These are phyloP conservation scores for Trichoderma sp. DNA, from an alignment of 2,329 filamentous ascomycete species.

Conservation along the genomic window DNA sequence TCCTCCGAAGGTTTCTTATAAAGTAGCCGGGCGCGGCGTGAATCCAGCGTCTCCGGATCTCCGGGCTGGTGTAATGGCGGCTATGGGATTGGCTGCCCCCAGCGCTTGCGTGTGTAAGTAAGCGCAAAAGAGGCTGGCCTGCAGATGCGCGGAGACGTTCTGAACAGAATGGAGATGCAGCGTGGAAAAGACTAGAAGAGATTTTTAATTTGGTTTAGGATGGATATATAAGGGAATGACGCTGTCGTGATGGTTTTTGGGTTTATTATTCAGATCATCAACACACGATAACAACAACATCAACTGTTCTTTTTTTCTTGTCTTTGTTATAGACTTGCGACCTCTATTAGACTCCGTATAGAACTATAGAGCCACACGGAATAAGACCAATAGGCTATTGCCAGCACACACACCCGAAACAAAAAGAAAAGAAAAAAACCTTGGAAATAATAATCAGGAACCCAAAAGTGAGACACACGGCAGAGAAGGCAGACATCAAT, in stretches of 20 bases:
- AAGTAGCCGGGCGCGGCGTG: background rate
- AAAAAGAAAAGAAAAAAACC: background rate
- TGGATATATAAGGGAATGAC: background rate
- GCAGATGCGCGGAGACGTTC: slow-evolving; percentile 9
- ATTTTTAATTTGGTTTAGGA: background rate
- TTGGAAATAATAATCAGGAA: background rate
- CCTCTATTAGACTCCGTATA: background rate
- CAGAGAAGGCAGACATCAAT: background rate
- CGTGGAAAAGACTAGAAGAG: background rate
- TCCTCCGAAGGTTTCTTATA: background rate
- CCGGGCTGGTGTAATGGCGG: background rate
- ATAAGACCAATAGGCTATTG: background rate
- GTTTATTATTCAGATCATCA: background rate
- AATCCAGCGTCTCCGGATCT: slow-evolving; percentile 18
- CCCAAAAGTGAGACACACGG: background rate
- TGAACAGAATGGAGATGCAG: background rate
- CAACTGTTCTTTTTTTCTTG: background rate
- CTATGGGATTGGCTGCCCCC: background rate
- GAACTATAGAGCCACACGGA: background rate
- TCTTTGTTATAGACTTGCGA: background rate
- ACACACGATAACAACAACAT: background rate
- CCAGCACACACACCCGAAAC: background rate
- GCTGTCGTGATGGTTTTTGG: background rate
- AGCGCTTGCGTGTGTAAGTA: background rate
- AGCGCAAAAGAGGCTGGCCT: background rate